phyloP scores from a whole-genome alignment of 371 early-diverging fungal genomes.

The Circinella minor region DNA sequence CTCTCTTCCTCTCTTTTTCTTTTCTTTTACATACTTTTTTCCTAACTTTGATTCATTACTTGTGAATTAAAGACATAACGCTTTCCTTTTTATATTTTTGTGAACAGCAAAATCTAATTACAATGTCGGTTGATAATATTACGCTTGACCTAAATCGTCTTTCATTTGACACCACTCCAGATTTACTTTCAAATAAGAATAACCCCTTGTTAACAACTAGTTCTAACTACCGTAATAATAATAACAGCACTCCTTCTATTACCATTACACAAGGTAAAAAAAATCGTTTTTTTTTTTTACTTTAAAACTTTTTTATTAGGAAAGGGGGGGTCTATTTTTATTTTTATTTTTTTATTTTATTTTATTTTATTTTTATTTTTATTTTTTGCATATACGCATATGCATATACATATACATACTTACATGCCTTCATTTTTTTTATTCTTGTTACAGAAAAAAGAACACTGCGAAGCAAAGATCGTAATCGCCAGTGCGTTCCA shows the following conservation, averaged over 20 bases:
- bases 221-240: neutral
- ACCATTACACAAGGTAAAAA: constrained; percentile 29
- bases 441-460: constrained; percentile 17
- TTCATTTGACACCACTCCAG: constrained; percentile 28
- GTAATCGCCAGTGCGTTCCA: constrained; percentile 44
- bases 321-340: neutral
- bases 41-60: neutral
- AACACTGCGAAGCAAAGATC: constrained; percentile 25
- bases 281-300: no score
- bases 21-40: constrained; percentile 19
- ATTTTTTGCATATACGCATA: neutral
- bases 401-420: neutral
- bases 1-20: constrained; percentile 18
- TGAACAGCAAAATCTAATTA: neutral
- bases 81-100: constrained; percentile 1
- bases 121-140: constrained; percentile 30
- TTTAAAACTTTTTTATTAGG: neutral
- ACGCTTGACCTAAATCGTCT: constrained; percentile 29
- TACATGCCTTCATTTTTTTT: no score
- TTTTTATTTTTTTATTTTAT: no score
- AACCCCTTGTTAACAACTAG: neutral
- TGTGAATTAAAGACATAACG: no score
- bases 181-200: constrained; percentile 6
- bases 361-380: neutral
- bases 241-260: constrained; percentile 17